phyloP scores from a whole-genome alignment of 768 basidiomycete species.

The Tulasnella calospora region DNA sequence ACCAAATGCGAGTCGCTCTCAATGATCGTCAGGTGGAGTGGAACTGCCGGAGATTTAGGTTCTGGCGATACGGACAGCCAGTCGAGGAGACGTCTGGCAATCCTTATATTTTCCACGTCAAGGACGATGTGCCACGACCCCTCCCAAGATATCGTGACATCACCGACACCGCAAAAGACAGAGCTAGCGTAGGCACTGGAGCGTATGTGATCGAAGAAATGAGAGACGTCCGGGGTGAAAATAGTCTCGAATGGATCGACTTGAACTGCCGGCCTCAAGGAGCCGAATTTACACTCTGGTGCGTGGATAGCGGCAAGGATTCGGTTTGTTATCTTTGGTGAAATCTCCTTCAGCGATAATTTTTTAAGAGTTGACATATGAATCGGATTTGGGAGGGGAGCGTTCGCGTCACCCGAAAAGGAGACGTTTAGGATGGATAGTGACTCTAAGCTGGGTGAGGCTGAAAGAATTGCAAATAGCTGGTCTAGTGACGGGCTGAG shows the following conservation, averaged over 20 bases:
- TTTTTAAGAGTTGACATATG: neutral
- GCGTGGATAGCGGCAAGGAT: neutral
- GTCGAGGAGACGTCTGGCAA: neutral
- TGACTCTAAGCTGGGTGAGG: neutral
- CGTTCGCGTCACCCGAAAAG: neutral
- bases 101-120: neutral
- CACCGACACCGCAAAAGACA: neutral
- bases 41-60: no score
- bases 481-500: neutral
- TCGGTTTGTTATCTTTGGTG: neutral
- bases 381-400: neutral
- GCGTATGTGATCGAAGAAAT: neutral
- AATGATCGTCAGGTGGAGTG: no score
- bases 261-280: neutral
- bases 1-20: no score
- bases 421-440: neutral
- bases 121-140: neutral
- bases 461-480: neutral
- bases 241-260: neutral
- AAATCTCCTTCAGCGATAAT: neutral
- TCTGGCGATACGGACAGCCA: neutral
- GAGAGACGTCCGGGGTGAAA: neutral
- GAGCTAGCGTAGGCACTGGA: neutral
- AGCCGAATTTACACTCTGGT: neutral
- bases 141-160: neutral